Conservation (phyloP, 2,329 filamentous ascomycete species). For the Periglandula ipomoeae region DNA sequence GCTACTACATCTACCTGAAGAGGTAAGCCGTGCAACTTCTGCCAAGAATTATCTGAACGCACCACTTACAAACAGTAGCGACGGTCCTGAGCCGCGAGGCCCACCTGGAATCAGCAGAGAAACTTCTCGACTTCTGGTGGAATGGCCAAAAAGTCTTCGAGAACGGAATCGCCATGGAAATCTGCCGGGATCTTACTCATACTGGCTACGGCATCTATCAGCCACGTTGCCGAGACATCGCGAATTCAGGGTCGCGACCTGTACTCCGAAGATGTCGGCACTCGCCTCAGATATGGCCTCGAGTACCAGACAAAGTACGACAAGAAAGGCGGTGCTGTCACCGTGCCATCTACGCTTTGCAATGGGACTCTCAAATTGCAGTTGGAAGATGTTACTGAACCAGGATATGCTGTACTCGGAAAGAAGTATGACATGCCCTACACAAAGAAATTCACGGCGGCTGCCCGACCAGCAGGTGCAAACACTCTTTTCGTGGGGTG, state of each 20-base stretch:
- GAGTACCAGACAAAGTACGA: constrained; percentile 16
- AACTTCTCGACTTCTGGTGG: constrained; percentile 7
- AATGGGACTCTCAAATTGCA: constrained; percentile 9
- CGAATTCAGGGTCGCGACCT: constrained; percentile 18
- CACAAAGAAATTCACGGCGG: background rate
- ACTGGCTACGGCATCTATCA: constrained; percentile 18
- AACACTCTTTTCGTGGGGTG: constrained; percentile 10
- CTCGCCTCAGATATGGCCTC: constrained; percentile 13
- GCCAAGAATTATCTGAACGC: too few species aligned
- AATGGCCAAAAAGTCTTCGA: constrained; percentile 10
- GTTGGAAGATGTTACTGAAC: constrained; percentile 8
- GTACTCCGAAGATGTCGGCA: constrained; percentile 13
- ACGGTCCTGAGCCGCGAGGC: background rate
- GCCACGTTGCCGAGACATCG: constrained; percentile 17
- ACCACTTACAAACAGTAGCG: too few species aligned
- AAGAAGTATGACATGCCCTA: background rate
- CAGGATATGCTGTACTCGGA: background rate
- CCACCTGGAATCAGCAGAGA: background rate
- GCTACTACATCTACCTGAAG: background rate
- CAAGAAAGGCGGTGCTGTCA: constrained; percentile 6
- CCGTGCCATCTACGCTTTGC: constrained; percentile 15
- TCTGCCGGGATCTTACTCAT: constrained; percentile 19
- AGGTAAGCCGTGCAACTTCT: background rate
- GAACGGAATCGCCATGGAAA: constrained; percentile 16
- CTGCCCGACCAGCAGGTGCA: background rate